Base-by-base conservation (phyloP, 2,329 filamentous ascomycete species). In the Talaromyces sp. region DNA sequence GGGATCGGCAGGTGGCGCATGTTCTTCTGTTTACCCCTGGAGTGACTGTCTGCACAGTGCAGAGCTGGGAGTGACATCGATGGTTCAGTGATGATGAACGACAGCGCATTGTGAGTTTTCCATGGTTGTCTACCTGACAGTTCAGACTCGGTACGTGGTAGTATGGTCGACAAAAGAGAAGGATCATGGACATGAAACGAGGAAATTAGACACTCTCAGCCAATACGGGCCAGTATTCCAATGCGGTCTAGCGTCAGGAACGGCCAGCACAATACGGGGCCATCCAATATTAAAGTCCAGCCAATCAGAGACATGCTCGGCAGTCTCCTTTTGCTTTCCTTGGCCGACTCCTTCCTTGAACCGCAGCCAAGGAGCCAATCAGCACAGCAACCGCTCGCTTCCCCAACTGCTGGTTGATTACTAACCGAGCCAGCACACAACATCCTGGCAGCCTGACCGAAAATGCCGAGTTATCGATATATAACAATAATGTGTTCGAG, bases 1-100 rank as follows among this genome's bases (percentile, higher is more conserved):
- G 56, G 41, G 56, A 58, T 58, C 56, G 41, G 51, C 56, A 40
- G 21, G 56, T 58, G 56, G 56, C 56, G 56, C 36, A 19, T 40
- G 56, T 37, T n/a, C 25, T 19, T 28, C 22, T 19, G 1, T 45
- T 19, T 31, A 31, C 39, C 21, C 25, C 36, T 35, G 19, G 41
- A 17, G 5, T 28, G 53, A 9, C 6, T 10, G 39, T 21, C 17
- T 40, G 17, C 21, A 19, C n/a, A 11, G n/a, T 11, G 9, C 15
- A 40, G 39, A 1, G n/a, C 21, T 10, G 40, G 22, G 19, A 7
- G 33, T 13, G 35, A 40, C 8, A 17, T 22, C 28, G 36, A n/a
- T 15, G 8, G 15, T 2, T 35, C 33, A 11, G 3, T 48, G 43
- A n/a, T 19, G 25, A 46, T 13, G 25, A 17, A 19, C 0, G n/a